Percentiles rank a stretch among this genome's conserved stretches.
phyloP scores from a whole-genome alignment of 1,284 basidiomycete species.

The Ceratobasidium sp. region DNA sequence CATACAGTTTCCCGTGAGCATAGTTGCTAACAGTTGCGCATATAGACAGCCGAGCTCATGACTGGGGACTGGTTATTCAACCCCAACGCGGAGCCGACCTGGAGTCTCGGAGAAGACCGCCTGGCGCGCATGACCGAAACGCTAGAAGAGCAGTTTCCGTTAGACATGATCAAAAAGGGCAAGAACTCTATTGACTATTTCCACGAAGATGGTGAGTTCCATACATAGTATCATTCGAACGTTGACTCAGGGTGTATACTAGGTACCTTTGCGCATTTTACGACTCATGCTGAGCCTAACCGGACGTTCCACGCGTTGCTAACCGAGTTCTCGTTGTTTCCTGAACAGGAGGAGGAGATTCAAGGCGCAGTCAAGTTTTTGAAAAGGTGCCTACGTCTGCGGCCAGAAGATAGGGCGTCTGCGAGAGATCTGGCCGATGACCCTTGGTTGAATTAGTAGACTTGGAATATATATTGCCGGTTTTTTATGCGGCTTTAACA shows the following conservation, averaged over 20 bases:
- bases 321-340: background rate
- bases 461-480: too few species aligned
- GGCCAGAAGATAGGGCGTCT: too few species aligned
- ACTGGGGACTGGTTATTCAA: conserved; percentile 30
- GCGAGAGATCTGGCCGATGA: too few species aligned
- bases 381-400: too few species aligned
- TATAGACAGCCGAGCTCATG: conserved; percentile 21
- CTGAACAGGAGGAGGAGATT: conserved; percentile 5
- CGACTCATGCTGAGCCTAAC: background rate
- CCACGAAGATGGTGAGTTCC: conserved; percentile 8
- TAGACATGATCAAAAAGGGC: conserved; percentile 7
- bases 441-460: too few species aligned
- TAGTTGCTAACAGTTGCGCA: background rate
- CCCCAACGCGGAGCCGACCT: background rate
- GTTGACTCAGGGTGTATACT: background rate
- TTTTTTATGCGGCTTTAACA: too few species aligned
- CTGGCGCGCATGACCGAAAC: conserved; percentile 29
- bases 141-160: conserved; percentile 12
- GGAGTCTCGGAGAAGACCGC: conserved; percentile 13
- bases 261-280: conserved; percentile 15
- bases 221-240: background rate
- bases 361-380: too few species aligned
- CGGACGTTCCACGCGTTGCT: background rate
- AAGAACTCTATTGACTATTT: background rate
- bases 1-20: background rate